Conservation (phyloP, 805 yeast species). For the Komagataella pseudopastoris region DNA sequence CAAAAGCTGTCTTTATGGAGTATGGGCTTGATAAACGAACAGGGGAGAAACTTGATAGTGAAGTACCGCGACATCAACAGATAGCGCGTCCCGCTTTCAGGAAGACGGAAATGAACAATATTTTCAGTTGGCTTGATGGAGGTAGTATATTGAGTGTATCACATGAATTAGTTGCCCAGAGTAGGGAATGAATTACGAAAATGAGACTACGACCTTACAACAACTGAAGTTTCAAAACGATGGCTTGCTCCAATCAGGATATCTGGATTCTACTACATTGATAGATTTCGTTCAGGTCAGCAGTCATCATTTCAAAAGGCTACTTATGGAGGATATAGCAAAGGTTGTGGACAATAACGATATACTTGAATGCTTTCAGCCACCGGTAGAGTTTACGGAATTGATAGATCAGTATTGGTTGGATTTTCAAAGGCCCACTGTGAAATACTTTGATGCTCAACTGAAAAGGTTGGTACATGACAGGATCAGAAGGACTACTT, state of each 20-base stretch:
- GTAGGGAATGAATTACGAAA: neutral
- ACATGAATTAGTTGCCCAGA: neutral
- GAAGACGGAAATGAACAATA: no score
- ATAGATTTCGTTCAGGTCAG: neutral
- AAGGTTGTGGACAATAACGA: neutral
- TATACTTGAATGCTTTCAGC: neutral
- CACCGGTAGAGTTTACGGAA: neutral
- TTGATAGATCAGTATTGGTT: slow-evolving; percentile 44
- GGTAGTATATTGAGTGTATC: neutral
- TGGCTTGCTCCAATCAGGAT: neutral
- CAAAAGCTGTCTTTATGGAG: neutral
- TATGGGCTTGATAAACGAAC: neutral
- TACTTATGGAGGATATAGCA: neutral
- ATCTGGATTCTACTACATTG: neutral
- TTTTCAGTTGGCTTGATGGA: neutral
- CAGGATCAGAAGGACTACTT: neutral
- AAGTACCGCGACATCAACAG: neutral
- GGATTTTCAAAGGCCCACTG: slow-evolving; percentile 49
- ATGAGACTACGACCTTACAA: neutral
- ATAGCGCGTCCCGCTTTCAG: neutral
- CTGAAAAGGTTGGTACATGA: slow-evolving; percentile 10
- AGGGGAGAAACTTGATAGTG: neutral
- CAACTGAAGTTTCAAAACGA: neutral
- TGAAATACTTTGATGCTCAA: slow-evolving; percentile 38
- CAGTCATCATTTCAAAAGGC: neutral